Evolutionary conservation across 2,329 filamentous ascomycete genomes (phyloP).

Genomic region (Fusarium denticulatum): DNA sequence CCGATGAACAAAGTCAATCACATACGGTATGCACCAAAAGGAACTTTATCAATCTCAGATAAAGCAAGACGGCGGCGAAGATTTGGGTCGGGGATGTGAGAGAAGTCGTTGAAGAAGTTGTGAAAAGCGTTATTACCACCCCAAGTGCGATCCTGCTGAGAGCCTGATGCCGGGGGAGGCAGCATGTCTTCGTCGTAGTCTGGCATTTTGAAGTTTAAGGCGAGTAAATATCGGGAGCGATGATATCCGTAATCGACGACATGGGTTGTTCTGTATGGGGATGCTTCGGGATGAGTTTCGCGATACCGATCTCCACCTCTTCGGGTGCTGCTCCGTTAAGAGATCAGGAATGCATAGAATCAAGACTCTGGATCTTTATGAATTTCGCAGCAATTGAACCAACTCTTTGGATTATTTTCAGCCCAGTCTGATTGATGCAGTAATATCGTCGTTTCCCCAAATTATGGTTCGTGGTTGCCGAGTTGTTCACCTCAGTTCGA

Average conservation of each 20-base stretch:
- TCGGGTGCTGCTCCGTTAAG: constrained; percentile 10
- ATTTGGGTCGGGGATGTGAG: constrained; percentile 76
- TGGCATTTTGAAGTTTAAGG: constrained; percentile 44
- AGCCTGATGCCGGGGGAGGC: constrained; percentile 52
- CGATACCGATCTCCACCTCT: constrained; percentile 30
- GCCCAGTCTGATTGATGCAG: neutral
- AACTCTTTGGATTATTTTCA: neutral
- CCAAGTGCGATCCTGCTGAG: constrained; percentile 55
- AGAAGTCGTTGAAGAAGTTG: constrained; percentile 78
- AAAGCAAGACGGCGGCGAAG: constrained; percentile 79
- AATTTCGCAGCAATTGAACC: neutral
- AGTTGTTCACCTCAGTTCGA: neutral
- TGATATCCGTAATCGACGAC: constrained; percentile 40
- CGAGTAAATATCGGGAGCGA: constrained; percentile 37
- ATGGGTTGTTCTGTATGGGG: constrained; percentile 35
- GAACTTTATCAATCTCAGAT: constrained; percentile 81
- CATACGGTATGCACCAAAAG: constrained; percentile 76
- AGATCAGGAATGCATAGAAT: constrained; percentile 22
- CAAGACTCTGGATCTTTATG: neutral
- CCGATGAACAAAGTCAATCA: constrained; percentile 5
- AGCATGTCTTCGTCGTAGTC: constrained; percentile 51
- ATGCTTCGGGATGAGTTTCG: constrained; percentile 27
- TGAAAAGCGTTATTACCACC: constrained; percentile 77
- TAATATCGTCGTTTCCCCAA: constrained; percentile 5
- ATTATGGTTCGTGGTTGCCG: neutral